Percentiles rank a stretch among this genome's conserved stretches.
phyloP scores from a whole-genome alignment of 2,329 filamentous ascomycete genomes.

The Aureobasidium sp. region DNA sequence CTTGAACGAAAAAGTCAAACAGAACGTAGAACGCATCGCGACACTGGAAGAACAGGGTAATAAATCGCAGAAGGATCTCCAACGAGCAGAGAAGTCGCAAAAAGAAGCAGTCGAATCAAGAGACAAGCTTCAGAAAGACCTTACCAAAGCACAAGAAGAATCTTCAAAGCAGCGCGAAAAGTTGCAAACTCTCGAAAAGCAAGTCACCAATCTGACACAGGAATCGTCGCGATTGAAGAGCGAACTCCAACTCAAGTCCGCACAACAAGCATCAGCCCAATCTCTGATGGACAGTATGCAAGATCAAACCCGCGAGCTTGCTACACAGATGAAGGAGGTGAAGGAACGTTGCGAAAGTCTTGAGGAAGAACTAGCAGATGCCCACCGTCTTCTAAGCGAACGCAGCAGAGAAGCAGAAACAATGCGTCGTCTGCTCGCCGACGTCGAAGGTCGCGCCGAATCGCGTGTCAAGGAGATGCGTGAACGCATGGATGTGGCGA shows the following conservation, averaged over 20 bases:
- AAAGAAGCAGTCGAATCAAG: conserved; percentile 78
- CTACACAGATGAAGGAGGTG: conserved; percentile 91
- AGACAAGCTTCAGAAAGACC: conserved; percentile 76
- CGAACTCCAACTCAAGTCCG: conserved; percentile 84
- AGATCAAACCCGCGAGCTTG: conserved; percentile 89
- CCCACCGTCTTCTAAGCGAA: conserved; percentile 86
- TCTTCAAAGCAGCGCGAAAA: conserved; percentile 60
- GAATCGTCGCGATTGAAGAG: conserved; percentile 77
- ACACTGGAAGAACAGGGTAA: conserved; percentile 84
- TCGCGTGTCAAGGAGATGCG: conserved; percentile 88
- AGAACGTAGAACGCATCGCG: conserved; percentile 75
- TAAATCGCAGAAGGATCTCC: conserved; percentile 78
- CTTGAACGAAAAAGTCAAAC: conserved; percentile 80
- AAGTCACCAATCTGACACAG: conserved; percentile 71
- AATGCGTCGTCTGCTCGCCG: conserved; percentile 89
- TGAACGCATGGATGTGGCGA: conserved; percentile 84
- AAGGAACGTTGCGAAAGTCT: conserved; percentile 84
- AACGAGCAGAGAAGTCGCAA: conserved; percentile 81
- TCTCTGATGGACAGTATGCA: conserved; percentile 92
- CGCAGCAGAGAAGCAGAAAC: conserved; percentile 93
- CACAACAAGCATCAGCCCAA: conserved; percentile 88
- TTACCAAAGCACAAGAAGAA: conserved; percentile 78
- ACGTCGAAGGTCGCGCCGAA: conserved; percentile 87
- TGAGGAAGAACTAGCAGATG: conserved; percentile 92
- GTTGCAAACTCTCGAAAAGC: conserved; percentile 78